These are phyloP conservation scores for Eucalyptus rudis DNA, from an alignment of 345 rosid genomes.

Conservation along the genomic window DNA sequence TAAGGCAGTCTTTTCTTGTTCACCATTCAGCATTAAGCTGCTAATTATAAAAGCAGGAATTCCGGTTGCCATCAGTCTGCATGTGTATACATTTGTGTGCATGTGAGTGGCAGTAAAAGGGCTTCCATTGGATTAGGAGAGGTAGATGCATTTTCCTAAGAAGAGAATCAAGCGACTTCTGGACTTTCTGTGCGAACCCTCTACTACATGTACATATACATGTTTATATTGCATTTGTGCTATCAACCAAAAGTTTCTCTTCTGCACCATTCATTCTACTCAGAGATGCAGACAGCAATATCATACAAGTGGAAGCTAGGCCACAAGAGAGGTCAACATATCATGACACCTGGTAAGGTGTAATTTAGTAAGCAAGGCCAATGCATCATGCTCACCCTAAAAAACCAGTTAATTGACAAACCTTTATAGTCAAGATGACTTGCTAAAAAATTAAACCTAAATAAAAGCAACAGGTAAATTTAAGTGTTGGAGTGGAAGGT, in stretches of 20 bases:
- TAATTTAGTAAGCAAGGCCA: background rate
- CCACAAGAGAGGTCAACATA: background rate
- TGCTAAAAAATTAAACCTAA: background rate
- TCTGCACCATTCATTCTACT: background rate
- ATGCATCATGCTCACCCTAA: background rate
- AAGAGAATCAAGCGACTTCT: background rate
- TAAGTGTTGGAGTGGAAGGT: background rate
- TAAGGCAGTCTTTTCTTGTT: background rate
- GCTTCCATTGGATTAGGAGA: background rate
- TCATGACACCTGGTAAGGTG: background rate
- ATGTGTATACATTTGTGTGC: background rate
- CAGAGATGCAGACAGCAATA: background rate
- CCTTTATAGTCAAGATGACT: background rate
- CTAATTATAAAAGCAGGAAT: background rate
- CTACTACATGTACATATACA: background rate
- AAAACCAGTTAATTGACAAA: background rate
- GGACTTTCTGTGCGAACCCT: background rate
- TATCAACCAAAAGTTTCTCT: background rate
- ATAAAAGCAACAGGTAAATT: background rate
- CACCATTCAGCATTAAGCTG: background rate
- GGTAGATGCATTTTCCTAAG: background rate
- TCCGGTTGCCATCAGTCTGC: background rate
- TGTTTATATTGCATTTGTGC: background rate
- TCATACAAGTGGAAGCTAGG: background rate
- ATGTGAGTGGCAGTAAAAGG: background rate